phyloP scores from a whole-genome alignment of 2,329 filamentous ascomycete species.

The Aureobasidium namibiae region DNA sequence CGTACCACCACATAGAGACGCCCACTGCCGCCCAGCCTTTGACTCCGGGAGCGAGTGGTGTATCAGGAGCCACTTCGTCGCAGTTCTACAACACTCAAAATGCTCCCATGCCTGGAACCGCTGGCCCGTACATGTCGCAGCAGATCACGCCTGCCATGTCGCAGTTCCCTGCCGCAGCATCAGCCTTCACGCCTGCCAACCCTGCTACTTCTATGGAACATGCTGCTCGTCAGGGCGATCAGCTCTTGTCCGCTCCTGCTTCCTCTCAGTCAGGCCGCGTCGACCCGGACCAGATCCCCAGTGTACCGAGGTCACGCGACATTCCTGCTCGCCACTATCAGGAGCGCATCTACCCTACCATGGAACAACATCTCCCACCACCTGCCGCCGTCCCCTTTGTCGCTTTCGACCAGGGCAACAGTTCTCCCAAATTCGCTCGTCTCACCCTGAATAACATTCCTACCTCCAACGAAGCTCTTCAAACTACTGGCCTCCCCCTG shows the following conservation, averaged over 20 bases:
- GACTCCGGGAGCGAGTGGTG: constrained; percentile 47
- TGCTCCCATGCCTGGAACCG: constrained; percentile 7
- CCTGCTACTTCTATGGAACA: constrained; percentile 30
- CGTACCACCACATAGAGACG: constrained; percentile 77
- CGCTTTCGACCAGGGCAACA: constrained; percentile 92
- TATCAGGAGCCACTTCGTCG: constrained; percentile 55
- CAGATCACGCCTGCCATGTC: constrained; percentile 39
- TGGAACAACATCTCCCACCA: constrained; percentile 87
- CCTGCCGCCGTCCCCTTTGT: constrained; percentile 83
- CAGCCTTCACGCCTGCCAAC: constrained; percentile 38
- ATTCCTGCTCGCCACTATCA: constrained; percentile 74
- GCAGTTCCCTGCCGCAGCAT: constrained; percentile 55
- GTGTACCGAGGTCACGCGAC: constrained; percentile 79
- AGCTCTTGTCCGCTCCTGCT: constrained; percentile 32
- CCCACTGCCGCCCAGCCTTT: constrained; percentile 54
- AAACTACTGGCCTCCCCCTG: constrained; percentile 73
- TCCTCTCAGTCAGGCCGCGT: constrained; percentile 65
- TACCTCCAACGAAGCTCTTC: constrained; percentile 67
- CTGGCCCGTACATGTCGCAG: constrained; percentile 31
- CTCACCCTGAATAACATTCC: constrained; percentile 93
- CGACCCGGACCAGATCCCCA: constrained; percentile 87
- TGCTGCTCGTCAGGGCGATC: constrained; percentile 28
- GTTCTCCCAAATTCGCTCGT: constrained; percentile 87
- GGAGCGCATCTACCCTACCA: constrained; percentile 83
- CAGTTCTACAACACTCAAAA: constrained; percentile 48